A percentile compares a stretch with the other conserved stretches of the same genome.
phyloP scores from a whole-genome alignment of 108 stramenopile species.

The Nitzschia inconspicua region DNA sequence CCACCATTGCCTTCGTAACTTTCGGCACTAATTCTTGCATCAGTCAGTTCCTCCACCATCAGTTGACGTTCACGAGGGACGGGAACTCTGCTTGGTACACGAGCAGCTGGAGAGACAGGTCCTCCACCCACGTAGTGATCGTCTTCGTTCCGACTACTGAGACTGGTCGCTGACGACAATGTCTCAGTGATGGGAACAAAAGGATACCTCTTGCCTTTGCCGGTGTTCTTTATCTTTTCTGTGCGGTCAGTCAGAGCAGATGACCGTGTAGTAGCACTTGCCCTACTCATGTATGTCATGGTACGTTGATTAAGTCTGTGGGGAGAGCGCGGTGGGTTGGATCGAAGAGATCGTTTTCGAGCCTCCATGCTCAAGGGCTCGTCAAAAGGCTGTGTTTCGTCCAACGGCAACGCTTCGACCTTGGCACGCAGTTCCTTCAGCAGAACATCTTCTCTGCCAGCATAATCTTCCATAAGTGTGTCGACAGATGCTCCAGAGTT shows the following conservation, averaged over 20 bases:
- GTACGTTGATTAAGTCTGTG: slow-evolving; percentile 8
- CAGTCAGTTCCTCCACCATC: slow-evolving; percentile 42
- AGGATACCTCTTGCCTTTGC: neutral
- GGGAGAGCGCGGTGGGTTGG: neutral
- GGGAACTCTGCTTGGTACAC: slow-evolving; percentile 12
- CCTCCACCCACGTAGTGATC: neutral
- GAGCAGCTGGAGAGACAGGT: neutral
- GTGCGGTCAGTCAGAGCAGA: slow-evolving; percentile 33
- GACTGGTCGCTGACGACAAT: slow-evolving; percentile 5
- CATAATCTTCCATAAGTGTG: slow-evolving; percentile 18
- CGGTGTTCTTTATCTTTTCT: slow-evolving; percentile 31
- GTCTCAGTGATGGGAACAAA: slow-evolving; percentile 22
- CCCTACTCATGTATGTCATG: slow-evolving; percentile 21
- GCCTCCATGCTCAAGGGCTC: slow-evolving; percentile 14
- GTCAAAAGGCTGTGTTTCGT: slow-evolving; percentile 34
- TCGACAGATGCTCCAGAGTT: slow-evolving; percentile 2
- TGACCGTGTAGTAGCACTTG: slow-evolving; percentile 19
- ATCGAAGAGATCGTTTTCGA: too few species aligned
- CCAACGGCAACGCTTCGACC: slow-evolving; percentile 2
- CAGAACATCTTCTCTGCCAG: slow-evolving; percentile 28
- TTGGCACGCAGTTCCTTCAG: slow-evolving; percentile 16
- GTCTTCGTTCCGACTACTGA: slow-evolving; percentile 5
- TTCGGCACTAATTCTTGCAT: slow-evolving; percentile 25
- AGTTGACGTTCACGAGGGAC: slow-evolving; percentile 37
- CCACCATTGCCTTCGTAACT: slow-evolving; percentile 20